Percentiles rank a stretch among this genome's conserved stretches.
Conservation (phyloP, 768 basidiomycete genomes). For the Crucibulum laeve region DNA sequence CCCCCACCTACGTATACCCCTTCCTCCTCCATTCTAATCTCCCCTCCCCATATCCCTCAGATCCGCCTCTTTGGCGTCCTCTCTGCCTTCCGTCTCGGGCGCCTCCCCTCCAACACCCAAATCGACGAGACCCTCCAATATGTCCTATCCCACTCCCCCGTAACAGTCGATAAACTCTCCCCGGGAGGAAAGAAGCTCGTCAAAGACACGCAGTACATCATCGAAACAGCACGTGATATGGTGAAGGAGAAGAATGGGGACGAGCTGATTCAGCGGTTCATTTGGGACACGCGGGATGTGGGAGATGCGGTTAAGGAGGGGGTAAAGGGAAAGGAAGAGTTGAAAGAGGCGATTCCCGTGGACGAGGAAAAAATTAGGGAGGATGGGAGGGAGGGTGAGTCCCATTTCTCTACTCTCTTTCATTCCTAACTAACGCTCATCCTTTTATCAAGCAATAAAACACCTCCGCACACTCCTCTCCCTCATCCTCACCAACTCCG, state of each 20-base stretch:
- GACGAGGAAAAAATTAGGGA: conserved; percentile 46
- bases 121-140: conserved; percentile 72
- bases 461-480: conserved; percentile 88
- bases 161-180: conserved; percentile 64
- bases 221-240: conserved; percentile 67
- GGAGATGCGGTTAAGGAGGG: conserved; percentile 22
- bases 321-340: conserved; percentile 8
- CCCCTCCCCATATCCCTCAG: conserved; percentile 19
- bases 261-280: conserved; percentile 87
- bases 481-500: conserved; percentile 88
- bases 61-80: conserved; percentile 79
- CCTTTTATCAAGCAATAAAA: conserved; percentile 48
- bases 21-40: background rate
- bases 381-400: conserved; percentile 39
- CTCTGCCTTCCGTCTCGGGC: conserved; percentile 74
- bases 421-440: too few relatives aligned
- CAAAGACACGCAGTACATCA: conserved; percentile 69
- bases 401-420: background rate
- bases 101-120: conserved; percentile 76
- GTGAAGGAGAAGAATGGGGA: conserved; percentile 82
- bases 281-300: conserved; percentile 72
- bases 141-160: conserved; percentile 51
- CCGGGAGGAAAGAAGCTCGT: conserved; percentile 73
- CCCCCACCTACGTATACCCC: background rate
- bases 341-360: conserved; percentile 30